These are phyloP conservation scores for Phytopythium sindhum DNA, from an alignment of 352 stramenopile species.

Conservation along the genomic window DNA sequence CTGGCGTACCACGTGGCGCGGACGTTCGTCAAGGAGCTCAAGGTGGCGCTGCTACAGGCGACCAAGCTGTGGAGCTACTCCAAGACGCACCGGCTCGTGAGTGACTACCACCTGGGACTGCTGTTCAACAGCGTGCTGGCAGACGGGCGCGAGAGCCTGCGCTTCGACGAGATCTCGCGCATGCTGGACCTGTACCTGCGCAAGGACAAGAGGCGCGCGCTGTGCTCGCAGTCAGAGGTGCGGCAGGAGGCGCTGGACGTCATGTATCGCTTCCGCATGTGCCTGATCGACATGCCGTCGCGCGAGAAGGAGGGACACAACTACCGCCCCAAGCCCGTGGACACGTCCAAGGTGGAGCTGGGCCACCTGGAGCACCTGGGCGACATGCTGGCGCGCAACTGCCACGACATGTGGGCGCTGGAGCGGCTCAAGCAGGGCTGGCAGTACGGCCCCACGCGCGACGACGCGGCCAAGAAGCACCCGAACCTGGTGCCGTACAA, in stretches of 20 bases:
- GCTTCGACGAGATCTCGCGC: slow-evolving; percentile 82
- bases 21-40: slow-evolving; percentile 70
- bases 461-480: slow-evolving; percentile 71
- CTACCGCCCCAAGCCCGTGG: slow-evolving; percentile 82
- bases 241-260: slow-evolving; percentile 75
- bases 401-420: slow-evolving; percentile 84
- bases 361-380: slow-evolving; percentile 67
- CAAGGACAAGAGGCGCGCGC: slow-evolving; percentile 68
- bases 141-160: slow-evolving; percentile 68
- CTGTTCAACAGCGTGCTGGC: slow-evolving; percentile 76
- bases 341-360: slow-evolving; percentile 71
- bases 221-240: slow-evolving; percentile 72
- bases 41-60: slow-evolving; percentile 61
- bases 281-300: slow-evolving; percentile 86
- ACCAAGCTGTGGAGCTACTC: slow-evolving; percentile 85
- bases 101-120: slow-evolving; percentile 80
- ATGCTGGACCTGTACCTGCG: slow-evolving; percentile 83
- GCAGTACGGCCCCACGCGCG: slow-evolving; percentile 64
- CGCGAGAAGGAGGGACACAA: slow-evolving; percentile 88
- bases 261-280: slow-evolving; percentile 88
- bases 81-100: slow-evolving; percentile 61
- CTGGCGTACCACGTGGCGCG: slow-evolving; percentile 72
- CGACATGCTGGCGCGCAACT: slow-evolving; percentile 80
- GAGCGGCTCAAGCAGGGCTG: slow-evolving; percentile 85
- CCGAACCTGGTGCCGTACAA: slow-evolving; percentile 84